Base-by-base conservation (phyloP, 2,329 filamentous ascomycete species). In the Delphinella strobiligena region DNA sequence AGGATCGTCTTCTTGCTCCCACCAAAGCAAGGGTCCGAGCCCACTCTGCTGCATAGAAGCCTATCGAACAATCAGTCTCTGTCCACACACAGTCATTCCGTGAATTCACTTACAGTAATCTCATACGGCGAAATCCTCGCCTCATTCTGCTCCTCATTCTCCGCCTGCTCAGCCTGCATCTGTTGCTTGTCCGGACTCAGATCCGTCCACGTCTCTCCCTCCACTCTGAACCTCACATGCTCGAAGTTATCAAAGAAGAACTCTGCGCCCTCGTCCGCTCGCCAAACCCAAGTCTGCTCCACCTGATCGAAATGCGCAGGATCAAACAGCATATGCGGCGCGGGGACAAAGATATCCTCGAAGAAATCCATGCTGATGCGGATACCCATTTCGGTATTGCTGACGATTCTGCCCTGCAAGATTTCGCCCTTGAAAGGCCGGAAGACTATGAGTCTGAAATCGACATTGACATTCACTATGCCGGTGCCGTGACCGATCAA, bases 341-440 rank as follows among this genome's bases (percentile, higher is more conserved):
- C 38, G 74, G 85, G 46, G 4, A 96, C 77, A 43, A 85, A 80
- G 22, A 98, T 86, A 47, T 96, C 88, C 51, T 89, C 83, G 51
- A 95, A 98, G 60, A 98, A 98, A 46, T 94, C 85, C 3, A 88
- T 80, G 36, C 79, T 78, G 44, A 96, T 85, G 34, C 83, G 76
- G 52, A 93, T 85, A 29, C 86, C 87, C 2, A 78, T 67, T 5
- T 78, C 70, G 1, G 74, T 80, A 27, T 80, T 79, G 48, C 77
- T 79, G 47, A 80, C 80, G 60, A 98, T 95, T 48, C 78, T 80
- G 12, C 84, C 91, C 33, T 84, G 70, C 53, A 98, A 72, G 44
- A 95, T 85, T 59, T 98, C 91, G 35, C 86, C 85, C 56, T 93
- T 93, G 67, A 95, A 96, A 0, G 91, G 91, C 17, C 91, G 79